Evolutionary conservation across 202 grass and related monocot genomes (phyloP).

Genomic region (Cymbopogon flexuosus): DNA sequence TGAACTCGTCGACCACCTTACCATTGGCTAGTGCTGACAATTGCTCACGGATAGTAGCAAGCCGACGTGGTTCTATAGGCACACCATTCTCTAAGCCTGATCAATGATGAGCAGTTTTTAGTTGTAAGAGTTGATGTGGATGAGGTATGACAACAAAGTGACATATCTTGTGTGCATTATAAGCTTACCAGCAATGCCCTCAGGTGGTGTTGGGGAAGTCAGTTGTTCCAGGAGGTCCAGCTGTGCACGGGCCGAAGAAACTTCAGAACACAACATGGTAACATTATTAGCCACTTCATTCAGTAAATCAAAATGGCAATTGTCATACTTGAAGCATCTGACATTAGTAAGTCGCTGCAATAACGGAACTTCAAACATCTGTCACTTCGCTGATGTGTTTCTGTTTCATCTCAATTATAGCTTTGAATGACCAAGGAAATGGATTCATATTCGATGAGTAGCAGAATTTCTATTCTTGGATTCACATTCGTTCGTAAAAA

Average conservation of each 20-base stretch:
- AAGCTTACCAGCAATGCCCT: slow-evolving; percentile 44
- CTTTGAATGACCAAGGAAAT: neutral
- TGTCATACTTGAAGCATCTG: neutral
- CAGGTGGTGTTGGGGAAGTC: slow-evolving; percentile 35
- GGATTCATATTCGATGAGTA: neutral
- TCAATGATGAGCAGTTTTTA: neutral
- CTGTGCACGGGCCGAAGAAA: slow-evolving; percentile 57
- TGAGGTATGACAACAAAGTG: neutral
- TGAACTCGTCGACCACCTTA: slow-evolving; percentile 58
- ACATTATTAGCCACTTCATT: slow-evolving; percentile 19
- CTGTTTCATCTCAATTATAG: neutral
- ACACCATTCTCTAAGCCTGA: slow-evolving; percentile 15
- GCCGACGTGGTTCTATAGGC: neutral
- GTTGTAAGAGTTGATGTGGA: neutral
- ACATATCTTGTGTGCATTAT: neutral
- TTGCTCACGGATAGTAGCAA: slow-evolving; percentile 58
- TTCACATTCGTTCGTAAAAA: neutral
- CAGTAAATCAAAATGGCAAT: neutral
- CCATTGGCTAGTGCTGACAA: slow-evolving; percentile 45
- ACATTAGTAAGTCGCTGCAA: neutral
- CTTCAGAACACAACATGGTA: neutral
- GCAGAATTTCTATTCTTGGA: neutral
- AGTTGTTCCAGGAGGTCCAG: slow-evolving; percentile 88
- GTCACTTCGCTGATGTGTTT: neutral
- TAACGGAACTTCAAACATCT: neutral